Percentiles rank a stretch among this genome's conserved stretches.
Conservation (phyloP, 768 basidiomycete species). For the Leccinum subgranulosum region DNA sequence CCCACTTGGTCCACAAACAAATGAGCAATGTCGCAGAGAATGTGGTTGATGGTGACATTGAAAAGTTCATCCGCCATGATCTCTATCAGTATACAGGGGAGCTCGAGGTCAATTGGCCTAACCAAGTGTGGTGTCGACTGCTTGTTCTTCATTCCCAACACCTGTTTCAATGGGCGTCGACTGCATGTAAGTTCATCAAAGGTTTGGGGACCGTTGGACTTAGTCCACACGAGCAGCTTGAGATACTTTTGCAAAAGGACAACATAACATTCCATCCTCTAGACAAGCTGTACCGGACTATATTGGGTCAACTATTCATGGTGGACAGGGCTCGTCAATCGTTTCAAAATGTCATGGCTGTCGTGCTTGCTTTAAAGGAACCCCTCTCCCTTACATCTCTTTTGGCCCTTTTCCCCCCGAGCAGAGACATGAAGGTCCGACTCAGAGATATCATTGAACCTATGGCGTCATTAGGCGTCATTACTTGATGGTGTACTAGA, state of each 20-base stretch:
- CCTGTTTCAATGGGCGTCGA: not conserved
- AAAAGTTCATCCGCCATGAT: not conserved
- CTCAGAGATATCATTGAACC: no score
- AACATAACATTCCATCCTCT: not conserved
- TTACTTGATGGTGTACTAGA: no score
- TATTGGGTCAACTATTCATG: not conserved
- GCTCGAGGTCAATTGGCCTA: not conserved
- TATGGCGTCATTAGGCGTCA: no score
- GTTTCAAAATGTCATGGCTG: not conserved
- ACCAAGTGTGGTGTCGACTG: not conserved
- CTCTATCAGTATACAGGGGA: not conserved
- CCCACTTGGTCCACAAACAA: no score
- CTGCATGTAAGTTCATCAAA: not conserved
- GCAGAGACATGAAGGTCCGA: no score
- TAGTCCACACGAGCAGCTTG: not conserved
- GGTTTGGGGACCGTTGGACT: not conserved
- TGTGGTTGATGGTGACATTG: not conserved
- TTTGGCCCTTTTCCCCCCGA: not conserved
- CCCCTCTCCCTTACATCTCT: not conserved
- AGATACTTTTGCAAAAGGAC: not conserved
- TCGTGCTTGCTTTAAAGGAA: not conserved
- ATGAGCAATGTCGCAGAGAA: not conserved
- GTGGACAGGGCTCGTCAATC: no score
- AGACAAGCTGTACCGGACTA: not conserved
- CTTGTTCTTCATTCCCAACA: not conserved